Evolutionary conservation across 78 protist species (phyloP).

Genomic region (Goniomonas avonlea): DNA sequence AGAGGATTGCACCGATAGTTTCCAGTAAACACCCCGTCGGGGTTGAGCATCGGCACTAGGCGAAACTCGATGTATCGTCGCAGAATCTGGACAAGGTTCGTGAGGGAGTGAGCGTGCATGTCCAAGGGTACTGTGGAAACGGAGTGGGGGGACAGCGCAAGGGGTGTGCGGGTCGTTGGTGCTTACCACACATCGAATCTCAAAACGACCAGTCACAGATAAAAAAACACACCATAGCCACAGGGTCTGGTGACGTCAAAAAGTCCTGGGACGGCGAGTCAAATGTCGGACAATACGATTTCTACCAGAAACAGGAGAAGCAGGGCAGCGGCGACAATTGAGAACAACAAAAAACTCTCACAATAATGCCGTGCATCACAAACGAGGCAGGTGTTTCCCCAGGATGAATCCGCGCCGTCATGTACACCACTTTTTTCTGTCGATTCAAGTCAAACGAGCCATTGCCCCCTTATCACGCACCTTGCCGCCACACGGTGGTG

Average conservation of each 20-base stretch:
- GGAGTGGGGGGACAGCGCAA: no score
- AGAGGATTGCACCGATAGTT: slow-evolving; percentile 38
- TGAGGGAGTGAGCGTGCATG: no score
- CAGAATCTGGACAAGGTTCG: neutral
- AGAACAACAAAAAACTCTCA: no score
- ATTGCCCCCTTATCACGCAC: no score
- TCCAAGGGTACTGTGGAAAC: no score
- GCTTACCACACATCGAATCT: no score
- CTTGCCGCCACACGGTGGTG: no score
- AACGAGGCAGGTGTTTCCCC: slow-evolving; percentile 58
- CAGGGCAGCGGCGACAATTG: no score
- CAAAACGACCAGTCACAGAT: no score
- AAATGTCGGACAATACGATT: no score
- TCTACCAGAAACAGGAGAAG: no score
- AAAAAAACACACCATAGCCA: neutral
- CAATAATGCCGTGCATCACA: slow-evolving; percentile 44
- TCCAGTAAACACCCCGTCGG: slow-evolving; percentile 63
- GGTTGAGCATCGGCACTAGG: slow-evolving; percentile 64
- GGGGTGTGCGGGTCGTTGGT: neutral
- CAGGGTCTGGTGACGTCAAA: neutral
- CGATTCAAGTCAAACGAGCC: neutral
- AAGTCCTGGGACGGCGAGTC: no score
- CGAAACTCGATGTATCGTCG: neutral
- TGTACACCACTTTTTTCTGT: neutral
- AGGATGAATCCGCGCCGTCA: slow-evolving; percentile 51